Evolutionary conservation across 805 yeast species (phyloP).

Genomic region (Lipomyces yamanashiensis): DNA sequence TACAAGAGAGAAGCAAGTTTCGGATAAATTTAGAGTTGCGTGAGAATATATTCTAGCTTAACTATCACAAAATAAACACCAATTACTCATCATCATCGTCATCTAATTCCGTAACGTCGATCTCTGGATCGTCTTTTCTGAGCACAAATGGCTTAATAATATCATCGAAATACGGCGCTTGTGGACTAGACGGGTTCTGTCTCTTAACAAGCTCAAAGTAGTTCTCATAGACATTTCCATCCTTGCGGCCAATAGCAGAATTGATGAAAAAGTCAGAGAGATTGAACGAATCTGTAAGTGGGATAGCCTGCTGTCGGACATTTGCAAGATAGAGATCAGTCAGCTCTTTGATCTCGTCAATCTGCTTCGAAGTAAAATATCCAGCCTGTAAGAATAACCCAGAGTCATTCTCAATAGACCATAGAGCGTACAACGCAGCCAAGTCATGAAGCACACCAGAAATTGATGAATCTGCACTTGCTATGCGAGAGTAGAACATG

Average conservation of each 20-base stretch:
- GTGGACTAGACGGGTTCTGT: slow-evolving; percentile 52
- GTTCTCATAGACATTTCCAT: slow-evolving; percentile 83
- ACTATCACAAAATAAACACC: neutral
- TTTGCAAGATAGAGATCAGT: slow-evolving; percentile 54
- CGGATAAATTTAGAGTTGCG: slow-evolving; percentile 10
- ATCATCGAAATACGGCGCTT: slow-evolving; percentile 62
- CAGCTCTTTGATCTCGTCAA: slow-evolving; percentile 51
- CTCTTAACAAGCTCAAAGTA: slow-evolving; percentile 68
- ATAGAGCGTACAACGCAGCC: slow-evolving; percentile 65
- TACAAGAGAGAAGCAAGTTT: neutral
- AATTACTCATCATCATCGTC: slow-evolving; percentile 31
- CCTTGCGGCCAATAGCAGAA: slow-evolving; percentile 77
- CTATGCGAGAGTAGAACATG: slow-evolving; percentile 47
- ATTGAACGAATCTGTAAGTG: slow-evolving; percentile 82
- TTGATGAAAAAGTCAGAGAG: slow-evolving; percentile 79
- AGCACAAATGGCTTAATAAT: slow-evolving; percentile 46
- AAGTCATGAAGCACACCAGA: slow-evolving; percentile 57
- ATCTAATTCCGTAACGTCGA: slow-evolving; percentile 26
- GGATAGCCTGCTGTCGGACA: slow-evolving; percentile 71
- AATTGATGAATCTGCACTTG: slow-evolving; percentile 49
- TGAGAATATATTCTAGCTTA: neutral
- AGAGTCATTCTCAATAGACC: slow-evolving; percentile 70
- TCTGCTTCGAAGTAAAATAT: slow-evolving; percentile 56
- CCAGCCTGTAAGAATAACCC: slow-evolving; percentile 72
- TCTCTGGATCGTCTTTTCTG: slow-evolving; percentile 41